Base-by-base conservation (phyloP, 495 filamentous ascomycete genomes). In the Penicillium angulare region DNA sequence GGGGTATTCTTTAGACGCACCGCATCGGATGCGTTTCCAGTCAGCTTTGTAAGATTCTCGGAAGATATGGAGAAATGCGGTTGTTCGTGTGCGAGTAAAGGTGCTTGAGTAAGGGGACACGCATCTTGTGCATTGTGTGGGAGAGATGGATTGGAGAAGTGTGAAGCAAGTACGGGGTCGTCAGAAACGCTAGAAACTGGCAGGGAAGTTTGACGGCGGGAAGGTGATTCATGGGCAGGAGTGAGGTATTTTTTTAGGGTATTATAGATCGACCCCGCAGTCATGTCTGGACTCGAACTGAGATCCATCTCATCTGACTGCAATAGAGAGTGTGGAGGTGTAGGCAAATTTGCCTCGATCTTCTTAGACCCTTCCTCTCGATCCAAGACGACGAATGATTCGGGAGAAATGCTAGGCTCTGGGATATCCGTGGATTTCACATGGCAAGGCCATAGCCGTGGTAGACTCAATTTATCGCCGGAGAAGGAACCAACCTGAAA, bases 401-500 rank as follows among this genome's bases (percentile, higher is more conserved):
- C 66, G 47, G 67, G 64, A 36, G 68, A 63, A 46, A 61, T 57
- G 56, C 59, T 61, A 55, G 56, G 48, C 29, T 48, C 33, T 40
- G 52, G 16, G 38, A 49, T 36, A 41, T 44, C 34, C 36, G 56
- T 55, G 41, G 62, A 20, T 47, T 58, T 65, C 39, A 60, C 63
- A 26, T 63, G 51, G 17, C 60, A 65, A 16, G 62, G 65, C 63
- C 67, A 70, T 56, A 74, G 67, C 64, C 73, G 78, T 65, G 75
- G 77, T 74, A 73, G 72, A 78, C 53, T 68, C 60, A 70, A 67
- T 71, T 64, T 71, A 68, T 70, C 71, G 74, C 71, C 74, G 74
- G 70, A 79, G 61, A 66, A 75, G 73, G 69, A 79, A 96, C 91
- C 81, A 92, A 97, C 92, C 91, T 97, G 92, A 75, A 87, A 87